Conservation (phyloP, 2,329 filamentous ascomycete species). For the Apiospora hydei region DNA sequence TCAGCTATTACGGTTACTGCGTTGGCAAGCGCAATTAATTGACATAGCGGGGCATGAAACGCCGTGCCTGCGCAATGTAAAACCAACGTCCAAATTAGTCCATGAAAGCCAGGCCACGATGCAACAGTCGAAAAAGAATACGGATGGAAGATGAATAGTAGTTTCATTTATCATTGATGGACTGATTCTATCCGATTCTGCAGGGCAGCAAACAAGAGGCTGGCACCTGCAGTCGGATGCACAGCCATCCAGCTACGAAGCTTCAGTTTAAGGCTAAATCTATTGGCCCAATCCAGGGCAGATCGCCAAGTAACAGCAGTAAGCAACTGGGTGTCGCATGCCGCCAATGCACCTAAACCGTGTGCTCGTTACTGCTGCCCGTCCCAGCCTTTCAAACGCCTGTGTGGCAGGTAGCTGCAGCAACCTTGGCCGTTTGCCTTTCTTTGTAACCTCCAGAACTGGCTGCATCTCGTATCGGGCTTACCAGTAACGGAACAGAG, state of each 20-base stretch:
- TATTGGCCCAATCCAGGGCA: not conserved
- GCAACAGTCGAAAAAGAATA: not conserved
- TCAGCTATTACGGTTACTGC: not conserved
- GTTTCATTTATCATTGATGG: not conserved
- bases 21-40: not conserved
- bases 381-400: not conserved
- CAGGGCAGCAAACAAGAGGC: not conserved
- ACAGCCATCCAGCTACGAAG: not conserved
- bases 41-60: constrained; percentile 3
- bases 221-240: not conserved
- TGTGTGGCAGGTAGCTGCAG: not conserved
- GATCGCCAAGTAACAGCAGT: not conserved
- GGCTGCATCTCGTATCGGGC: not conserved
- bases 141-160: not conserved
- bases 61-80: not conserved
- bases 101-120: not conserved
- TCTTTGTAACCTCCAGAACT: not conserved
- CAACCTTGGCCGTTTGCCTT: not conserved
- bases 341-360: not conserved
- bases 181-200: not conserved
- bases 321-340: not conserved
- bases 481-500: not conserved
- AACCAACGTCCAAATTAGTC: not conserved
- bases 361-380: not conserved
- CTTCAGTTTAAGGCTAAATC: not conserved